phyloP scores from a whole-genome alignment of 768 basidiomycete species.

The Leccinum uliginosum region DNA sequence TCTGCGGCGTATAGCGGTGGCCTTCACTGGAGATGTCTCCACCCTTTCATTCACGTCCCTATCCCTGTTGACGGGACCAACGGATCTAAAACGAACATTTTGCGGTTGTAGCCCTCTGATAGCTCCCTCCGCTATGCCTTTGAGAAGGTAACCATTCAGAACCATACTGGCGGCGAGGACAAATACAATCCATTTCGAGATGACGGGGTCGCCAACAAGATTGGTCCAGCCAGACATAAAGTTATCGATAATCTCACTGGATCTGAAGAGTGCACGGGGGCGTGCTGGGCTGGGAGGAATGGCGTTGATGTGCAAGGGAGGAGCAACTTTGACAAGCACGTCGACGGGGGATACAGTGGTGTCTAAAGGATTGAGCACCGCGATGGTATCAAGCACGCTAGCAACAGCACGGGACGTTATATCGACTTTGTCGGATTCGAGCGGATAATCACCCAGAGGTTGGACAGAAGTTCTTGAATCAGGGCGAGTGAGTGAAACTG shows the following conservation, averaged over 20 bases:
- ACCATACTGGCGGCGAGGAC: constrained; percentile 80
- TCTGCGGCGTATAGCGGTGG: constrained; percentile 11
- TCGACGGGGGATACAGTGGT: constrained; percentile 28
- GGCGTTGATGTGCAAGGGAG: constrained; percentile 56
- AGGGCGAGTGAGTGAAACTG: constrained; percentile 48
- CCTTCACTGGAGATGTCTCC: constrained; percentile 11
- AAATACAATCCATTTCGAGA: too few species aligned
- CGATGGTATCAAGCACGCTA: constrained; percentile 54
- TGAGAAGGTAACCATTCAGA: constrained; percentile 90
- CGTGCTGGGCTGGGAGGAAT: constrained; percentile 31
- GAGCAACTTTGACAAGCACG: constrained; percentile 56
- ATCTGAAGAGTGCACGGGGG: constrained; percentile 30
- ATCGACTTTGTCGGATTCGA: constrained; percentile 56
- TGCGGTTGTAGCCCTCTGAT: constrained; percentile 30
- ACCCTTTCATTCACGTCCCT: constrained; percentile 20
- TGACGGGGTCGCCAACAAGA: too few species aligned
- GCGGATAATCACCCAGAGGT: constrained; percentile 12
- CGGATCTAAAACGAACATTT: constrained; percentile 27
- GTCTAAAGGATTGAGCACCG: constrained; percentile 27
- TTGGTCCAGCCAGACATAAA: constrained; percentile 90
- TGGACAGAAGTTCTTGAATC: constrained; percentile 23
- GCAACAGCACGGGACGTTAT: constrained; percentile 59
- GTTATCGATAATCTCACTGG: constrained; percentile 62
- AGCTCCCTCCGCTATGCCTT: constrained; percentile 67
- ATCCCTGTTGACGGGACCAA: constrained; percentile 18